Evolutionary conservation across 768 basidiomycete genomes (phyloP), one percentile per base, ranked within the genome.

Genomic region (Fibroporia radiculosa): DNA sequence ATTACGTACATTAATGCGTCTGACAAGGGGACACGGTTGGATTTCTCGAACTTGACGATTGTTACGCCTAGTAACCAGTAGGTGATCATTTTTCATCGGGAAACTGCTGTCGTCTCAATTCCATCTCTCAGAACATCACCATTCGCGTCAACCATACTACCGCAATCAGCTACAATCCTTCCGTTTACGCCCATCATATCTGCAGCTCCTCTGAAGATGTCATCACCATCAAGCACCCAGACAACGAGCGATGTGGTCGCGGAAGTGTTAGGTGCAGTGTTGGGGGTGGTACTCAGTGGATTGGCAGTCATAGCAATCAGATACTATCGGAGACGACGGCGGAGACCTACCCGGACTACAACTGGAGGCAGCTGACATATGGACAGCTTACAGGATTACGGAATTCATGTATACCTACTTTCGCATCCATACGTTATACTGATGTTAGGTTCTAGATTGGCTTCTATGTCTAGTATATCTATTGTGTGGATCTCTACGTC

Each of bases 31-130:
- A 41, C 54, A 3, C 32, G 23, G 11, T 42, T 55, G 26, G 51
- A 49, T 23, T 47, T 55, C 19, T 29, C 43, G 51, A 52, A 44
- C 41, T 46, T 55, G 42, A 45, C 43, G 18, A 42, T 55, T 28
- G 42, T 50, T 24, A 45, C 51, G 37, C 44, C 51, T 8, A 41
- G 45, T 25, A 50, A 55, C 38, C 49, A 51, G 54, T 55, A 28
- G 22, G 51, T 45, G 24, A 8, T 19, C 14, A 23, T 32, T 19
- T 12, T n/a, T 28, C 13, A 16, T 33, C 29, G 10, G 6, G 5
- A 4, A 19, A 20, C 18, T 42, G 12, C 12, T 44, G 31, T 48
- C 46, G 31, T 44, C n/a, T 3, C 16, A 18, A 23, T 11, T 5
- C 20, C 6, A n/a, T n/a, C n/a, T n/a, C n/a, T n/a, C n/a, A 20